Evolutionary conservation across 202 grass and related monocot species (phyloP).

Genomic region (Saccharum hybrid): DNA sequence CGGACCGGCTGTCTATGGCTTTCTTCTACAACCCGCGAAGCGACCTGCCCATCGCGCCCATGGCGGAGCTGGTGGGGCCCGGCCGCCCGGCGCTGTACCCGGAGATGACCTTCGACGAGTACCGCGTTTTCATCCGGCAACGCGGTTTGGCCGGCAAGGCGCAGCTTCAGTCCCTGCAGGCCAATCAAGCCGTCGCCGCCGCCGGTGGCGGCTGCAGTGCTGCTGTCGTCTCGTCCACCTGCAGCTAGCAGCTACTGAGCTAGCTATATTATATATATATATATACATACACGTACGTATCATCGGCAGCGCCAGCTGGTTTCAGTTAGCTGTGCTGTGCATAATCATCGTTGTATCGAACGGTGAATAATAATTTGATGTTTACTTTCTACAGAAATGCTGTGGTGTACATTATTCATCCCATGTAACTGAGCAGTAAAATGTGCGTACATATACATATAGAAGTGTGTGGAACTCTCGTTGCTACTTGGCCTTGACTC

Average conservation of each 20-base stretch:
- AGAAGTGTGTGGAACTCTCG: neutral
- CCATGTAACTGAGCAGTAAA: neutral
- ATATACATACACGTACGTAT: too few relatives aligned
- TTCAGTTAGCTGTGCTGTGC: neutral
- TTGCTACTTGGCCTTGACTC: neutral
- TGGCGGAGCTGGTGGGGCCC: slow-evolving; percentile 55
- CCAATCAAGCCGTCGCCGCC: neutral
- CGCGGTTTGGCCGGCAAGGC: slow-evolving; percentile 70
- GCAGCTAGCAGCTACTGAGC: neutral
- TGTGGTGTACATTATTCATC: slow-evolving; percentile 7
- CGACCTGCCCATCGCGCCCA: slow-evolving; percentile 62
- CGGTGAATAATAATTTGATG: slow-evolving; percentile 15
- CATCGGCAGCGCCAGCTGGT: neutral
- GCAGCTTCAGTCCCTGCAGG: slow-evolving; percentile 60
- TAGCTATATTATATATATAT: too few relatives aligned
- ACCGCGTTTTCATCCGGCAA: slow-evolving; percentile 71
- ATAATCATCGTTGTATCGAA: neutral
- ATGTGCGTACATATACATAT: neutral
- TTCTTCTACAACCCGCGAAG: slow-evolving; percentile 95
- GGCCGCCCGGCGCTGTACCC: slow-evolving; percentile 58
- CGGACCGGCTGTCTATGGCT: slow-evolving; percentile 73
- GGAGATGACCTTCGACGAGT: slow-evolving; percentile 85
- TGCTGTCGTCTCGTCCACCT: neutral
- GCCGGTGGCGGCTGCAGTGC: neutral
- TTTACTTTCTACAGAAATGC: slow-evolving; percentile 6